Percentiles rank a stretch among this genome's conserved stretches.
These are phyloP conservation scores for Apiospora marii DNA, from an alignment of 2,329 filamentous ascomycete species.

Conservation along the genomic window DNA sequence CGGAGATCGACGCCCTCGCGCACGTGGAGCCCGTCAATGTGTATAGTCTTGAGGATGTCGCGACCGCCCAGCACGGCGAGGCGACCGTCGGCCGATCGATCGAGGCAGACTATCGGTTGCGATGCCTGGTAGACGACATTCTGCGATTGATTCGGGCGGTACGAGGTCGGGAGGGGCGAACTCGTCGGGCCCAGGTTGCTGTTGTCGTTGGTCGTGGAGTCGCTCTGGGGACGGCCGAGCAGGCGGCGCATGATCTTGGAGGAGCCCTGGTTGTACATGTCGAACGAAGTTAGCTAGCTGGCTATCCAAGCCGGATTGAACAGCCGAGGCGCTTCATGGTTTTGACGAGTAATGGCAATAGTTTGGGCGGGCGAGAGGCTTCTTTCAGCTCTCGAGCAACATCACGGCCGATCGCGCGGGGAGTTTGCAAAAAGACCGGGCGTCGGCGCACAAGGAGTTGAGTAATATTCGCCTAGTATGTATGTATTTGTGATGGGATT, in stretches of 20 bases:
- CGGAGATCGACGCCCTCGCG: constrained; percentile 66
- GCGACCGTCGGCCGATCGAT: constrained; percentile 64
- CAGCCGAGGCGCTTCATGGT: constrained; percentile 30
- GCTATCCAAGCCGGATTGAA: constrained; percentile 35
- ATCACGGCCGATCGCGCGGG: not conserved
- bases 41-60: constrained; percentile 68
- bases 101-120: constrained; percentile 64
- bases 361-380: not conserved
- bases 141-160: constrained; percentile 63
- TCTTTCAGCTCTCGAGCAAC: not conserved
- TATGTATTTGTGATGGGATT: not conserved
- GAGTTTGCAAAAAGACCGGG: not conserved
- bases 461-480: not conserved
- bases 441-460: not conserved
- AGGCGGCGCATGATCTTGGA: constrained; percentile 68
- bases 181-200: constrained; percentile 53
- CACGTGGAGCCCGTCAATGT: constrained; percentile 61
- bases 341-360: not conserved
- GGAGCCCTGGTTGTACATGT: constrained; percentile 58
- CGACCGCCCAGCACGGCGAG: constrained; percentile 65
- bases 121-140: constrained; percentile 60
- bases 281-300: constrained; percentile 38
- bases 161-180: constrained; percentile 52
- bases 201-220: constrained; percentile 54
- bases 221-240: constrained; percentile 60